Conservation (phyloP, 2,329 filamentous ascomycete genomes). For the Anthostomella pinea region DNA sequence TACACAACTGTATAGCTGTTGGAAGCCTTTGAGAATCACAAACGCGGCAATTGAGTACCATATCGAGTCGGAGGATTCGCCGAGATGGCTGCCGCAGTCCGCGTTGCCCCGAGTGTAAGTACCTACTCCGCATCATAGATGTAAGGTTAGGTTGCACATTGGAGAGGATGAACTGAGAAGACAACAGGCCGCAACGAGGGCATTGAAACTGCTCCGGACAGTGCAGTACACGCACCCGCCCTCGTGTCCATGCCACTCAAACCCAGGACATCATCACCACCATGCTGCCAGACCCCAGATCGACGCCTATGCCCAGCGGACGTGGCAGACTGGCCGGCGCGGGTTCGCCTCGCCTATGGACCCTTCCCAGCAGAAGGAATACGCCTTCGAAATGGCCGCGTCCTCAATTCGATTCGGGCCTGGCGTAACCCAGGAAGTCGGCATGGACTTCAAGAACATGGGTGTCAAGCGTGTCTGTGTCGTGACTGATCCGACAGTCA, state of each 20-base stretch:
- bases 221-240: conserved; percentile 88
- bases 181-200: conserved; percentile 58
- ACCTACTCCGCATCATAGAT: conserved; percentile 1
- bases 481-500: conserved; percentile 82
- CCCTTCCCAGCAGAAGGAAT: conserved; percentile 76
- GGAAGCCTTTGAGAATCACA: too few relatives aligned
- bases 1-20: too few relatives aligned
- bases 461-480: conserved; percentile 84
- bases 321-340: conserved; percentile 37
- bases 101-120: conserved; percentile 36
- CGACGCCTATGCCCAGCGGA: conserved; percentile 40
- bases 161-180: conserved; percentile 5
- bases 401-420: conserved; percentile 92
- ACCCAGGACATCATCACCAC: conserved; percentile 74
- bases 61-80: neutral
- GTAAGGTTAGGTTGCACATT: neutral
- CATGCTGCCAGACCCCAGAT: conserved; percentile 55
- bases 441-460: conserved; percentile 96
- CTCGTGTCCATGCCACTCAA: conserved; percentile 88
- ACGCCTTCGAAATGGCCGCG: conserved; percentile 98
- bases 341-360: conserved; percentile 75
- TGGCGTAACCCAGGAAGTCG: conserved; percentile 90
- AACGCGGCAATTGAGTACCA: too few relatives aligned
- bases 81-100: conserved; percentile 33
- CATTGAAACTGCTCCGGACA: conserved; percentile 75